These are phyloP conservation scores for Amanita thiersii DNA, from an alignment of 768 basidiomycete genomes.

Conservation along the genomic window DNA sequence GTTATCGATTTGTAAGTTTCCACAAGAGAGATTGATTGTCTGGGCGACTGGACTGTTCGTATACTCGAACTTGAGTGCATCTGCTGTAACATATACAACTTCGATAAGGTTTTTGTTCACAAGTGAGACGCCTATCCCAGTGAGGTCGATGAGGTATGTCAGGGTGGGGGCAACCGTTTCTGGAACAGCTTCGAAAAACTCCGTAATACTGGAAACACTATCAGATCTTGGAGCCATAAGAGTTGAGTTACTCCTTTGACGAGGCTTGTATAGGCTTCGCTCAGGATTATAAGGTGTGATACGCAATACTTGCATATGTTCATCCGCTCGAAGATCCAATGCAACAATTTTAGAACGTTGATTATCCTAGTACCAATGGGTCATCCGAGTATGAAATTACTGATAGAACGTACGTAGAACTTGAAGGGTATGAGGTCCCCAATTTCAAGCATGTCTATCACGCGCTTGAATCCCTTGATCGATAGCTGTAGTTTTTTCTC, in stretches of 20 bases:
- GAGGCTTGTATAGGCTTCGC: slow-evolving; percentile 82
- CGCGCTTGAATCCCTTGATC: slow-evolving; percentile 52
- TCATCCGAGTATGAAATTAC: not conserved
- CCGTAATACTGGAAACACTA: slow-evolving; percentile 57
- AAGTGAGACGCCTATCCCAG: slow-evolving; percentile 88
- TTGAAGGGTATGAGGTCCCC: slow-evolving; percentile 87
- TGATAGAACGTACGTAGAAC: slow-evolving; percentile 48
- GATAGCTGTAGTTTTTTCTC: slow-evolving; percentile 72
- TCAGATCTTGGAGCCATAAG: slow-evolving; percentile 53
- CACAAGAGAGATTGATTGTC: slow-evolving; percentile 71
- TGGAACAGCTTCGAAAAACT: slow-evolving; percentile 79
- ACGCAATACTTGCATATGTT: slow-evolving; percentile 72
- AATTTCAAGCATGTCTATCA: slow-evolving; percentile 92
- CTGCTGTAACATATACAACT: slow-evolving; percentile 80
- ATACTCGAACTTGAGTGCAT: slow-evolving; percentile 79
- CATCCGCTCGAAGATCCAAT: slow-evolving; percentile 88
- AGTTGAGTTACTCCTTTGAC: slow-evolving; percentile 35
- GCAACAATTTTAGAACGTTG: slow-evolving; percentile 65
- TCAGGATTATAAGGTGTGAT: slow-evolving; percentile 85
- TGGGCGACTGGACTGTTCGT: slow-evolving; percentile 72
- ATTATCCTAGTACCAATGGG: slow-evolving; percentile 30
- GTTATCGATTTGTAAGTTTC: slow-evolving; percentile 92
- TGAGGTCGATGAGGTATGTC: slow-evolving; percentile 65
- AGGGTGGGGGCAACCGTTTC: slow-evolving; percentile 65
- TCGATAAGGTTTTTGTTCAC: slow-evolving; percentile 84